Evolutionary conservation across 352 stramenopile species (phyloP).

Genomic region (Phytophthora podocarpi): DNA sequence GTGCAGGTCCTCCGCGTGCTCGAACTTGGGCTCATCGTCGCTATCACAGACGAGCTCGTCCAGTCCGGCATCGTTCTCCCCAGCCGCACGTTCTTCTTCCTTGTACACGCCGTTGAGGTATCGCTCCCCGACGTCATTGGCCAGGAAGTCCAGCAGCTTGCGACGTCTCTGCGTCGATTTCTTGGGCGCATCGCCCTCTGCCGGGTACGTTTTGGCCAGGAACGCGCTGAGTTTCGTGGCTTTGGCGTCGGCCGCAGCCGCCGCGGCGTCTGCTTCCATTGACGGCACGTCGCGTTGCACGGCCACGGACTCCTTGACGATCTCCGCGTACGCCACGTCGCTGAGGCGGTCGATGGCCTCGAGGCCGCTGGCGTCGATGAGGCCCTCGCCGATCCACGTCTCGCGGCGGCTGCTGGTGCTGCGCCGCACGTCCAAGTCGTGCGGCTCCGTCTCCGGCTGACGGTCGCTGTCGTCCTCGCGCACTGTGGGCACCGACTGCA

Average conservation of each 20-base stretch:
- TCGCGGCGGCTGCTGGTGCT: conserved; percentile 45
- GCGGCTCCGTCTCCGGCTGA: conserved; percentile 27
- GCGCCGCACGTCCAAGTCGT: conserved; percentile 18
- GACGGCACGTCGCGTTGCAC: conserved; percentile 5
- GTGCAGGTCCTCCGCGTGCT: conserved; percentile 24
- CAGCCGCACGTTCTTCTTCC: conserved; percentile 51
- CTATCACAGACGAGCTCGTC: conserved; percentile 32
- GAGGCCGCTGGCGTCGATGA: conserved; percentile 56
- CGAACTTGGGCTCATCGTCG: conserved; percentile 26
- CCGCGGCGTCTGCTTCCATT: conserved; percentile 15
- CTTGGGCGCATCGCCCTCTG: conserved; percentile 22
- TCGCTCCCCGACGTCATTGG: conserved; percentile 68
- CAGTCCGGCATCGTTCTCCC: conserved; percentile 25
- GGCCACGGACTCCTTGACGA: conserved; percentile 33
- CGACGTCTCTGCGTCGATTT: conserved; percentile 48
- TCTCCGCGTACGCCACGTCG: conserved; percentile 41
- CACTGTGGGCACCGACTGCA: conserved; percentile 34
- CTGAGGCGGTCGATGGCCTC: conserved; percentile 60
- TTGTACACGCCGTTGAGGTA: conserved; percentile 79
- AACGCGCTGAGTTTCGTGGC: conserved; percentile 54
- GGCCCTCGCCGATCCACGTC: conserved; percentile 74
- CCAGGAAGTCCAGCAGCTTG: conserved; percentile 79
- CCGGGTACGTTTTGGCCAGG: conserved; percentile 44
- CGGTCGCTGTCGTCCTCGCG: conserved; percentile 8
- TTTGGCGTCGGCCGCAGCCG: conserved; percentile 15